A percentile compares a stretch with the other conserved stretches of the same genome.
Conservation (phyloP, 1,284 basidiomycete species). For the Heterobasidion irregulare region DNA sequence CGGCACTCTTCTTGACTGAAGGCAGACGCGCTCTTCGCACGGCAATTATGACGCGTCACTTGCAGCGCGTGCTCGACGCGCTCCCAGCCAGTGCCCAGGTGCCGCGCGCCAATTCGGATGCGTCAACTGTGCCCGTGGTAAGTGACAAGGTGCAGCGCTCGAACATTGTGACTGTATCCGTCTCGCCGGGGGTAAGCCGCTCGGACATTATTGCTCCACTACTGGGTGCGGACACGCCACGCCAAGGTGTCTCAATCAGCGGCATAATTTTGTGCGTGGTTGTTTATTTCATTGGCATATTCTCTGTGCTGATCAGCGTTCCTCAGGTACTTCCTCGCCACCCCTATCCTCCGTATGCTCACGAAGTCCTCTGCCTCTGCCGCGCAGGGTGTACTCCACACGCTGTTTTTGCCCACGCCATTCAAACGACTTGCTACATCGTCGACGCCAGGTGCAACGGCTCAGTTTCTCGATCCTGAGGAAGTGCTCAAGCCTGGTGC, state of each 20-base stretch:
- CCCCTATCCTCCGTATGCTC: slow-evolving; percentile 51
- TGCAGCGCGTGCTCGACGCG: slow-evolving; percentile 73
- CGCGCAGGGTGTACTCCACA: slow-evolving; percentile 60
- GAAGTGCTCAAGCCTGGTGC: slow-evolving; percentile 68
- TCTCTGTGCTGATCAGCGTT: neutral
- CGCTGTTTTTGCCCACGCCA: slow-evolving; percentile 67
- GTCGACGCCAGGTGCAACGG: slow-evolving; percentile 3
- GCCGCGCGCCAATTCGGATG: slow-evolving; percentile 37
- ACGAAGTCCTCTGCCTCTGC: slow-evolving; percentile 53
- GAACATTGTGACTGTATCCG: slow-evolving; percentile 64
- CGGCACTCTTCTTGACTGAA: slow-evolving; percentile 45
- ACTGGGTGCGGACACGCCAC: slow-evolving; percentile 35
- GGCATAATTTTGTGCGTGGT: slow-evolving; percentile 37
- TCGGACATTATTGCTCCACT: slow-evolving; percentile 54
- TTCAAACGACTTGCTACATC: slow-evolving; percentile 35
- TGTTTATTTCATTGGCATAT: neutral
- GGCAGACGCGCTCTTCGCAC: slow-evolving; percentile 59
- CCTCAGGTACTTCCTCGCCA: slow-evolving; percentile 49
- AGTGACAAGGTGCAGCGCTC: slow-evolving; percentile 44
- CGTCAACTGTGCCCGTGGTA: slow-evolving; percentile 37
- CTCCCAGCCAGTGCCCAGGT: slow-evolving; percentile 52
- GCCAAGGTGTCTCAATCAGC: slow-evolving; percentile 24
- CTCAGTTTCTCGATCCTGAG: slow-evolving; percentile 17
- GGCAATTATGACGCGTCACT: slow-evolving; percentile 56
- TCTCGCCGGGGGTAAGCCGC: slow-evolving; percentile 67